Evolutionary conservation across 495 filamentous ascomycete genomes (phyloP), one percentile per base, ranked within the genome.

Genomic region (Tuber brumale): DNA sequence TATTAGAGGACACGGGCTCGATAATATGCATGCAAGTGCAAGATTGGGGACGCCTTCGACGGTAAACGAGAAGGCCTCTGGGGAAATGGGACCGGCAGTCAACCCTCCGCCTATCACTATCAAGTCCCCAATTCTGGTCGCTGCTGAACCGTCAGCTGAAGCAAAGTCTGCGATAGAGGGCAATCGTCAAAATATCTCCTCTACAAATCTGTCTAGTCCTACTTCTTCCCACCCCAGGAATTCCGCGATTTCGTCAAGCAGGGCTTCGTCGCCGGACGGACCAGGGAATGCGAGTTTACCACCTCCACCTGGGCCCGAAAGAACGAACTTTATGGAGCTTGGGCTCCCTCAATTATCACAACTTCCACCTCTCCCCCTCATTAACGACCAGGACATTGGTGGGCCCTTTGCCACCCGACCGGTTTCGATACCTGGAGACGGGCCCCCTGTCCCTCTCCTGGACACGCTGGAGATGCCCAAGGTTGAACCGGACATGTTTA

Each of bases 301-400:
- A 23, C 89, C 91, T 1, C 83, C 86, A 70, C 87, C 86, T 21
- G 76, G 84, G 10, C 82, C 88, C 27, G 83, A 85, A 39, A 84
- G 88, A 37, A 84, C 86, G 72, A 88, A 87, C 45, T 89, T 89
- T 9, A 81, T 84, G 16, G 84, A 86, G 72, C 83, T 90, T n/a
- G 90, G 89, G 7, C 85, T 92, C 2, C 84, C 88, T 16, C 85
- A 87, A 39, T 85, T 89, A n/a, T 90, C 89, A 69, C 89, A 91
- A 77, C 86, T 93, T 23, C 90, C 92, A 21, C 84, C 89, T 16
- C 84, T 94, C 8, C 91, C 92, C 0, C 80, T 87, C 0, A 86
- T 86, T 23, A 92, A 93, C 78, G 94, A 97, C 77, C 91, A 90
- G 3, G 95, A 97, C 82, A 93, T 91, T 81, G 92, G 90, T 19